These are phyloP conservation scores for Phtheirospermum japonicum DNA, from an alignment of 257 asterid species.

Conservation along the genomic window DNA sequence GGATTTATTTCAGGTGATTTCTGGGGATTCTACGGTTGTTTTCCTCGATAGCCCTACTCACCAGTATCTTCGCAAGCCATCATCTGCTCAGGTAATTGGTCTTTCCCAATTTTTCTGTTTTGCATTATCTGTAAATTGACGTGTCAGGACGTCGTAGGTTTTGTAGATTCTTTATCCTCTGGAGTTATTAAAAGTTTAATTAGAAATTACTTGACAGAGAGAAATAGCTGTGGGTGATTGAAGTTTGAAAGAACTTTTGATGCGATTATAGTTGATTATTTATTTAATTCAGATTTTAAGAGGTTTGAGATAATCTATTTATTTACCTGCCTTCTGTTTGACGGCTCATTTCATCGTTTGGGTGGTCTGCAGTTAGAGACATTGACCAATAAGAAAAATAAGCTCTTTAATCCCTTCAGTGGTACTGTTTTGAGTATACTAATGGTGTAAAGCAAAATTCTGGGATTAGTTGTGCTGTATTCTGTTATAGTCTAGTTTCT, in stretches of 20 bases:
- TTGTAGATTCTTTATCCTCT: neutral
- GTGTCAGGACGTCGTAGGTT: constrained; percentile 1
- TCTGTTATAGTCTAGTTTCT: neutral
- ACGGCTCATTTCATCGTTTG: too few relatives aligned
- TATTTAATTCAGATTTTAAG: constrained; percentile 4
- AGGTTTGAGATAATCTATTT: neutral
- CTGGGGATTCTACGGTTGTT: constrained; percentile 57
- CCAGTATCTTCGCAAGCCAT: constrained; percentile 51
- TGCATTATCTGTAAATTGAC: neutral
- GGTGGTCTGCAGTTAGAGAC: neutral
- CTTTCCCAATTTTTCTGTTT: neutral
- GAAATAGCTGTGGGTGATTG: neutral
- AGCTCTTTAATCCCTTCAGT: neutral
- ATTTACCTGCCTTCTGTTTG: constrained; percentile 11
- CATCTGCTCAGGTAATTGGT: constrained; percentile 35
- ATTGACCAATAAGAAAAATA: neutral
- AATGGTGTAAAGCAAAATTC: neutral
- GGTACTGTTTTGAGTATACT: neutral
- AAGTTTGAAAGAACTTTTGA: neutral
- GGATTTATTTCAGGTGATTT: constrained; percentile 45
- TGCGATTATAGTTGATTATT: constrained; percentile 4
- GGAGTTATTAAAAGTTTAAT: constrained; percentile 5
- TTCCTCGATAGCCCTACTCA: constrained; percentile 64
- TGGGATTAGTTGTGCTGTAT: neutral
- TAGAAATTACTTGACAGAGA: neutral